Evolutionary conservation across 345 rosid genomes (phyloP), one percentile per base, ranked within the genome.

Genomic region (Eucalyptus victrix): DNA sequence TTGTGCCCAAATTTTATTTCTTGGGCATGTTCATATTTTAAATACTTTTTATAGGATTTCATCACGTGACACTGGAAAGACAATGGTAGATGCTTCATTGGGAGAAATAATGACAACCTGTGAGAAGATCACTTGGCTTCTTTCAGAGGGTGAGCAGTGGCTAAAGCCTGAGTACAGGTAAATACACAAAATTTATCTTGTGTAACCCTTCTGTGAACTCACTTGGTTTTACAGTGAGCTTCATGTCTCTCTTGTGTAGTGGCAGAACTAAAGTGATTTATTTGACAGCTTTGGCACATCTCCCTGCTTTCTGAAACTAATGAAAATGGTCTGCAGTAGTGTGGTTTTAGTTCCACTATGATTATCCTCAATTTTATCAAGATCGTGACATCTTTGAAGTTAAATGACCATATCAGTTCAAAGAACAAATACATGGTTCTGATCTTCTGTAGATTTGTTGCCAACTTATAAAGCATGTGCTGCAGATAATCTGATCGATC

Each of bases 21-120:
- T 88, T 72, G 17, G 80, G 58, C 30, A 11, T 54, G 42, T 40
- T 69, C 51, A 90, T 56, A 86, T 88, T 88, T 86, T 60, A 58
- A 69, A n/a, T 81, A 49, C 90, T 90, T 90, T 93, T 53, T 88
- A 86, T 90, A 96, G 99, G 93, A 92, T 97, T 67, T 98, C 99
- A 65, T 97, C 99, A 58, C 99, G 99, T 28, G 99, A 98, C 93
- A 97, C 99, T 91, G 99, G 99, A 72, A 98, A 97, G 95, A 98
- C 99, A 87, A 98, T 96, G 98, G 96, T 98, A 13, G 99, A 98
- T 93, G 99, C 98, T 88, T 98, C 99, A 87, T 90, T 98, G 88
- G 99, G 99, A 89, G 99, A 98, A 88, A 98, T 98, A 90, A 97
- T 97, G 99, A 98, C 99, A 60, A 98, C 99, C n/a, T 98, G 99